phyloP scores from a whole-genome alignment of 1,139 yeast species.

The Scheffersomyces cryptocercus region DNA sequence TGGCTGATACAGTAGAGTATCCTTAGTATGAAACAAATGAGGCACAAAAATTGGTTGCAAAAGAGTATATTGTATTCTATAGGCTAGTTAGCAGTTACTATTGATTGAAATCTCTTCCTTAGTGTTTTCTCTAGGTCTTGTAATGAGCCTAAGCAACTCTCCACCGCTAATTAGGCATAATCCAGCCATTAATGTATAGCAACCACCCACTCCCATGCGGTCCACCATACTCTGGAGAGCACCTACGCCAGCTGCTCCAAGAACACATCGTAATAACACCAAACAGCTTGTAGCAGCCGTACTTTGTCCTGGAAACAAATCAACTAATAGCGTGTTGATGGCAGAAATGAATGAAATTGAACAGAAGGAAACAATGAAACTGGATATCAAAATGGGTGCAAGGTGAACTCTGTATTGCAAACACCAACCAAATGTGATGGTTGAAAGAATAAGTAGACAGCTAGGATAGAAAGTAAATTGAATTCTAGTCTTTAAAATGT shows the following conservation, averaged over 20 bases:
- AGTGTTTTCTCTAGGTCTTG: too few relatives aligned
- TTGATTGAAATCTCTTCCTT: too few relatives aligned
- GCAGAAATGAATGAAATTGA: slow-evolving; percentile 24
- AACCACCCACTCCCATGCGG: slow-evolving; percentile 22
- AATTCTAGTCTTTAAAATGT: slow-evolving; percentile 27
- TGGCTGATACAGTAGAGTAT: too few relatives aligned
- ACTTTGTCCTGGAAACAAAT: slow-evolving; percentile 29
- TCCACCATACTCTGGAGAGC: slow-evolving; percentile 20
- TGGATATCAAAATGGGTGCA: slow-evolving; percentile 56
- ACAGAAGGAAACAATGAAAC: slow-evolving; percentile 55
- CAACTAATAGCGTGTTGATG: slow-evolving; percentile 29
- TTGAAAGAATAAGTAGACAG: slow-evolving; percentile 36
- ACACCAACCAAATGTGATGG: slow-evolving; percentile 71
- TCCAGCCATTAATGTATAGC: slow-evolving; percentile 22
- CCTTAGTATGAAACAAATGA: too few relatives aligned
- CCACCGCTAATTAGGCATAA: slow-evolving; percentile 5
- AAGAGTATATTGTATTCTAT: too few relatives aligned
- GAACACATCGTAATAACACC: slow-evolving; percentile 25
- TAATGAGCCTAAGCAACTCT: too few relatives aligned
- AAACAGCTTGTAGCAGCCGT: slow-evolving; percentile 32
- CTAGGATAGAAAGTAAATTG: slow-evolving; percentile 26
- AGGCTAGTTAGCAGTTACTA: too few relatives aligned
- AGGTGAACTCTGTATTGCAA: slow-evolving; percentile 47
- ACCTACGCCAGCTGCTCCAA: slow-evolving; percentile 24
- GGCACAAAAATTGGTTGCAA: too few relatives aligned